A percentile compares a stretch with the other conserved stretches of the same genome.
These are phyloP conservation scores for Jacaranda copaia DNA, from an alignment of 257 asterid genomes.

Conservation along the genomic window DNA sequence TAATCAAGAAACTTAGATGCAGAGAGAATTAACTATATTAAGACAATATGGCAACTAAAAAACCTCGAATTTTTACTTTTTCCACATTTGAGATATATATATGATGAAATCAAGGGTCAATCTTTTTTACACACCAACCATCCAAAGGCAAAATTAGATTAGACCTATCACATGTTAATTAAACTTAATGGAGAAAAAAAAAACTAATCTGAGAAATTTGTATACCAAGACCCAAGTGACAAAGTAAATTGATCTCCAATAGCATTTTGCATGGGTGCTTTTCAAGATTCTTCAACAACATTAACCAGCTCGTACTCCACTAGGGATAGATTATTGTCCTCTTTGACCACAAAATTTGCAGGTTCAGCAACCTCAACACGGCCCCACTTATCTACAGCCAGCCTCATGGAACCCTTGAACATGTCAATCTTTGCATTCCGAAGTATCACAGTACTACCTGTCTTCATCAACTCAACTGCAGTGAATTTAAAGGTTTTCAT, in stretches of 20 bases:
- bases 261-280: slow-evolving; percentile 25
- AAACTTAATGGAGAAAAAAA: slow-evolving; percentile 34
- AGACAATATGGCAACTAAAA: background rate
- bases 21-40: background rate
- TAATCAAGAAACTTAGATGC: slow-evolving; percentile 1
- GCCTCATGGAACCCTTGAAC: slow-evolving; percentile 88
- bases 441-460: slow-evolving; percentile 62
- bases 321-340: slow-evolving; percentile 78
- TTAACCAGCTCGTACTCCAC: slow-evolving; percentile 85
- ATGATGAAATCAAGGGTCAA: slow-evolving; percentile 22
- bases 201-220: slow-evolving; percentile 48
- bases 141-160: slow-evolving; percentile 48
- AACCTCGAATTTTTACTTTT: slow-evolving; percentile 34
- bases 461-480: slow-evolving; percentile 78
- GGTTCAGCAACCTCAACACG: slow-evolving; percentile 76
- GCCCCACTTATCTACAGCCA: slow-evolving; percentile 86
- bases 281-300: slow-evolving; percentile 65
- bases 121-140: slow-evolving; percentile 46
- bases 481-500: slow-evolving; percentile 5
- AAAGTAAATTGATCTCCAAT: slow-evolving; percentile 37
- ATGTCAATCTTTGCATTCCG: slow-evolving; percentile 83
- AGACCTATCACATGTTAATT: slow-evolving; percentile 43
- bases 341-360: slow-evolving; percentile 68
- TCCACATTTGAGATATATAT: slow-evolving; percentile 37
- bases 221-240: slow-evolving; percentile 57